A percentile compares a stretch with the other conserved stretches of the same genome.
Evolutionary conservation across 2,329 filamentous ascomycete species (phyloP).

Genomic region (Drechslera avenae): DNA sequence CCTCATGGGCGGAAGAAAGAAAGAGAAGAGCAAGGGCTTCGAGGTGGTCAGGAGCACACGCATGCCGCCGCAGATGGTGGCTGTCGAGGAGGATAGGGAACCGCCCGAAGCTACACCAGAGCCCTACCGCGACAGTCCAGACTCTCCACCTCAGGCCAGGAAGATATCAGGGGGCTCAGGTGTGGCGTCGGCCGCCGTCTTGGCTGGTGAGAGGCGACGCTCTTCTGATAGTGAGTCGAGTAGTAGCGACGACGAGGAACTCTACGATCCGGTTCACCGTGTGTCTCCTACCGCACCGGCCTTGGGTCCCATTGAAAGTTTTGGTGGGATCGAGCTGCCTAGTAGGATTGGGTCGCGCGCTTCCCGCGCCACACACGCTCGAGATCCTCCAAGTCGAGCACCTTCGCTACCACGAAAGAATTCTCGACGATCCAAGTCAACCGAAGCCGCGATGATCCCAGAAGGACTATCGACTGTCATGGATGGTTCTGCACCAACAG

Average conservation of each 20-base stretch:
- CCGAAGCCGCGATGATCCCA: conserved; percentile 33
- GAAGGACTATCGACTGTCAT: conserved; percentile 39
- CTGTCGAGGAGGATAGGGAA: conserved; percentile 65
- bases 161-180: conserved; percentile 14
- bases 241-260: conserved; percentile 49
- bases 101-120: conserved; percentile 37
- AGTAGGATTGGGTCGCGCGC: conserved; percentile 67
- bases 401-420: conserved; percentile 70
- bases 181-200: conserved; percentile 22
- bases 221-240: conserved; percentile 50
- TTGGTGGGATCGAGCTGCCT: conserved; percentile 66
- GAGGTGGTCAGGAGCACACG: conserved; percentile 91
- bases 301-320: conserved; percentile 65
- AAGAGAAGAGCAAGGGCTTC: conserved; percentile 95
- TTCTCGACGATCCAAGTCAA: conserved; percentile 56
- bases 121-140: conserved; percentile 62
- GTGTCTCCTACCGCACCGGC: conserved; percentile 60
- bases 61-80: conserved; percentile 76
- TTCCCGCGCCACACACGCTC: conserved; percentile 45
- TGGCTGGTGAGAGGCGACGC: conserved; percentile 45
- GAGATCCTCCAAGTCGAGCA: conserved; percentile 36
- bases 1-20: conserved; percentile 81
- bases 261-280: conserved; percentile 46
- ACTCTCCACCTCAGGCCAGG: conserved; percentile 15
- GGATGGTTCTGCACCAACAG: conserved; percentile 23